phyloP scores from a whole-genome alignment of 1,139 yeast genomes.

The Pichia sp. region DNA sequence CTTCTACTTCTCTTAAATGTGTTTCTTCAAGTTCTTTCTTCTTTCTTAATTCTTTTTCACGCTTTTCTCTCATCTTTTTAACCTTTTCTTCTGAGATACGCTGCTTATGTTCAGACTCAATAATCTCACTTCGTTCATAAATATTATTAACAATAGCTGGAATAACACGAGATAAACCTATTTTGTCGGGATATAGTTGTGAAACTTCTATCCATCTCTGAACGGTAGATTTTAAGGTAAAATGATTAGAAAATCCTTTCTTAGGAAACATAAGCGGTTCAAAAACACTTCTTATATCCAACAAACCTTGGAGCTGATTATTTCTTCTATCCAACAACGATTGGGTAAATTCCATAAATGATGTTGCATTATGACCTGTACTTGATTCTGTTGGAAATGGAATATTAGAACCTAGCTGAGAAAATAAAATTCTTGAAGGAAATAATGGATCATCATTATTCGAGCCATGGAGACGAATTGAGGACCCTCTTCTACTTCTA shows the following conservation, averaged over 20 bases:
- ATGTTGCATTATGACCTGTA: not conserved
- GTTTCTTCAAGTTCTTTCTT: constrained; percentile 24
- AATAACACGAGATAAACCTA: constrained; percentile 36
- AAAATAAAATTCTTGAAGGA: constrained; percentile 4
- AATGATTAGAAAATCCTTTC: constrained; percentile 19
- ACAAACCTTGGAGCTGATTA: constrained; percentile 10
- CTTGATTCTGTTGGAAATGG: constrained; percentile 13
- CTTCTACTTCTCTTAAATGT: constrained; percentile 22
- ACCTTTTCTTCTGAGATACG: constrained; percentile 31
- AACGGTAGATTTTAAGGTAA: constrained; percentile 46
- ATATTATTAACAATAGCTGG: constrained; percentile 49
- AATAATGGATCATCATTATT: not conserved
- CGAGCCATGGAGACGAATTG: not conserved
- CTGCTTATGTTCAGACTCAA: constrained; percentile 33
- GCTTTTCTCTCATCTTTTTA: constrained; percentile 30
- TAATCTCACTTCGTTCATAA: constrained; percentile 41
- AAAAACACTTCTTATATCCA: constrained; percentile 17
- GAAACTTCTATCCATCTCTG: constrained; percentile 68
- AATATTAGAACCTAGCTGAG: constrained; percentile 3
- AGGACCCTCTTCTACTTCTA: constrained; percentile 18
- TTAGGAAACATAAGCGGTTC: constrained; percentile 15
- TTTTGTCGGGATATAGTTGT: constrained; percentile 37
- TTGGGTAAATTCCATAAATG: constrained; percentile 18
- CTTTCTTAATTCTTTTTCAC: constrained; percentile 29
- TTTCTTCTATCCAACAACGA: constrained; percentile 22